A percentile compares a stretch with the other conserved stretches of the same genome.
These are phyloP conservation scores for Ascochyta clinopodiicola DNA, from an alignment of 2,329 filamentous ascomycete genomes.

Conservation along the genomic window DNA sequence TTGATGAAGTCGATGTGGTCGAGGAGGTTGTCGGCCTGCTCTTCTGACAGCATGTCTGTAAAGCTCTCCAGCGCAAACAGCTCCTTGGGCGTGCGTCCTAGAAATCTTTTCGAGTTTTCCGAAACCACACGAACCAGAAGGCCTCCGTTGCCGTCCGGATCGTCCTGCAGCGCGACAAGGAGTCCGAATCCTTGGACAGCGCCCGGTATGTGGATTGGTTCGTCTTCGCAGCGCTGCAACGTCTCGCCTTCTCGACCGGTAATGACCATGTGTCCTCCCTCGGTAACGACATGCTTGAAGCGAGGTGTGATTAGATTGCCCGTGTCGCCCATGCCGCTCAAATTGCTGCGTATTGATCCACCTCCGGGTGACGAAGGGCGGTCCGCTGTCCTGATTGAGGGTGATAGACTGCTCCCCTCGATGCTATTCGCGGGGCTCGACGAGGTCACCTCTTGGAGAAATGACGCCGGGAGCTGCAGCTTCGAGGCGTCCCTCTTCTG, in stretches of 20 bases:
- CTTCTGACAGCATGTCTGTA: slow-evolving; percentile 81
- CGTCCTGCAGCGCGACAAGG: slow-evolving; percentile 75
- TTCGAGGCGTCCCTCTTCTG: slow-evolving; percentile 16
- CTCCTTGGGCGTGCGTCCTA: slow-evolving; percentile 78
- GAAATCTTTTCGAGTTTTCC: slow-evolving; percentile 77
- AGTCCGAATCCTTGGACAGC: slow-evolving; percentile 82
- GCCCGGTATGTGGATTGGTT: slow-evolving; percentile 87
- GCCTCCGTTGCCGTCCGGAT: slow-evolving; percentile 64
- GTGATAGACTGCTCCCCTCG: slow-evolving; percentile 27
- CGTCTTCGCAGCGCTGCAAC: slow-evolving; percentile 84
- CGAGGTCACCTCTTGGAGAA: slow-evolving; percentile 44
- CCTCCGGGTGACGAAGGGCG: slow-evolving; percentile 33
- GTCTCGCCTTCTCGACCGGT: slow-evolving; percentile 76
- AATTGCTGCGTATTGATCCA: slow-evolving; percentile 43
- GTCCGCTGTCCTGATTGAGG: slow-evolving; percentile 29
- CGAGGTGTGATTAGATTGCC: slow-evolving; percentile 69
- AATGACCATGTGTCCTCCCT: slow-evolving; percentile 81
- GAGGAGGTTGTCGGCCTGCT: slow-evolving; percentile 81
- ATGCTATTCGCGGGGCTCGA: slow-evolving; percentile 39
- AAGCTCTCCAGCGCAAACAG: slow-evolving; percentile 79
- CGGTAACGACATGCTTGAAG: slow-evolving; percentile 78
- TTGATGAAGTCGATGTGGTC: slow-evolving; percentile 89
- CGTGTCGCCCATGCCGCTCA: slow-evolving; percentile 51
- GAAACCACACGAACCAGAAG: slow-evolving; percentile 76
- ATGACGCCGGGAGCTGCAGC: slow-evolving; percentile 34